These are phyloP conservation scores for Cornus kousa DNA, from an alignment of 148 eudicot genomes.

Conservation along the genomic window DNA sequence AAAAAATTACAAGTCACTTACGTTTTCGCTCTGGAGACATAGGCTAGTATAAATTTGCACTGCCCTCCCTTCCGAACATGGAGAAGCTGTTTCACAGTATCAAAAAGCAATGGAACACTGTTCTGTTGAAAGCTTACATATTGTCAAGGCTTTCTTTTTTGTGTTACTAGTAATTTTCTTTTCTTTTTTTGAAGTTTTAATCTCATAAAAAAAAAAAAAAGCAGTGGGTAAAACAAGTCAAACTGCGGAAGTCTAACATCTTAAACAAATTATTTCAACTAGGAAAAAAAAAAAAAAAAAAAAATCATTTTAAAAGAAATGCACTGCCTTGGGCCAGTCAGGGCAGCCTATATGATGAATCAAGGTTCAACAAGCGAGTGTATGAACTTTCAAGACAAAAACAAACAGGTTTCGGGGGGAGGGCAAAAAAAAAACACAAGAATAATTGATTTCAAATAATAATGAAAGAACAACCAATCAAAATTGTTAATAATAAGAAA, in stretches of 20 bases:
- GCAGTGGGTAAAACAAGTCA: background rate
- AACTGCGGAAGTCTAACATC: background rate
- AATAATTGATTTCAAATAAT: background rate
- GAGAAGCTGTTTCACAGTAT: constrained; percentile 74
- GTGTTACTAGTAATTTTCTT: background rate
- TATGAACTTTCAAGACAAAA: background rate
- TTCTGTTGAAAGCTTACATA: constrained; percentile 81
- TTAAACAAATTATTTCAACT: background rate
- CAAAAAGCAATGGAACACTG: constrained; percentile 72
- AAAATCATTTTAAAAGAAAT: no score
- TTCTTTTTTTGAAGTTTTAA: background rate
- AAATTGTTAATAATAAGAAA: background rate
- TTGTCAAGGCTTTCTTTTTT: constrained; percentile 42
- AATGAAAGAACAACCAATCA: background rate
- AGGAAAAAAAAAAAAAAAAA: no score
- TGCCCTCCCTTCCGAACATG: constrained; percentile 32
- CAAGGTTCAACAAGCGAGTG: background rate
- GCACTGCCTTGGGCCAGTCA: background rate
- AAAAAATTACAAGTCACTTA: constrained; percentile 28
- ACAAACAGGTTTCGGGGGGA: background rate
- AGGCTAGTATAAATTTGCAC: constrained; percentile 77
- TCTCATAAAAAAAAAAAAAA: background rate
- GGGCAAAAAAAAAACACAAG: background rate
- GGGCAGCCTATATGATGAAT: background rate
- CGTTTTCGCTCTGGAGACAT: constrained; percentile 83